Percentiles rank a stretch among this genome's conserved stretches.
phyloP scores from a whole-genome alignment of 2,329 filamentous ascomycete genomes.

The Fusarium vanettenii region DNA sequence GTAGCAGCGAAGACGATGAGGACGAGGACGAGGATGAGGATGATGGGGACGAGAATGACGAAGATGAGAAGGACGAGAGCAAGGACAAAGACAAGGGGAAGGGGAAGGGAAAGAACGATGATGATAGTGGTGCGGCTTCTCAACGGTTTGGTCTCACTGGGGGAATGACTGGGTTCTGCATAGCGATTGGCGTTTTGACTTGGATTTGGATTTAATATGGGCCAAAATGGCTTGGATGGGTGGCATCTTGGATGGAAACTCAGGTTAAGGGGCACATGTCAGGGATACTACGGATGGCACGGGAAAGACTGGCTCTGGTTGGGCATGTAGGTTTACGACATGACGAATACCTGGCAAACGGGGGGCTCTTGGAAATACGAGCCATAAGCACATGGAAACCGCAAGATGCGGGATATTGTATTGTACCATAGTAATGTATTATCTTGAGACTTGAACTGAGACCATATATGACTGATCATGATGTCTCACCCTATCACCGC shows the following conservation, averaged over 20 bases:
- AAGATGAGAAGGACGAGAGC: slow-evolving; percentile 32
- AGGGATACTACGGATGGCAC: background rate
- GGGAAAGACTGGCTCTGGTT: background rate
- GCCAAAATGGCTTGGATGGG: background rate
- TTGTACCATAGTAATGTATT: background rate
- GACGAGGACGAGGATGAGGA: background rate
- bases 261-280: background rate
- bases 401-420: background rate
- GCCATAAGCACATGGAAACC: background rate
- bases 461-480: background rate
- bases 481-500: background rate
- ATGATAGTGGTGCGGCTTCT: slow-evolving; percentile 36
- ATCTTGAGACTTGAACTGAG: background rate
- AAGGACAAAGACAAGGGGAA: slow-evolving; percentile 27
- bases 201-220: slow-evolving; percentile 46
- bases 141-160: slow-evolving; percentile 25
- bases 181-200: slow-evolving; percentile 55
- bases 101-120: slow-evolving; percentile 31
- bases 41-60: slow-evolving; percentile 29
- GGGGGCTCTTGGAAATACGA: slow-evolving; percentile 4
- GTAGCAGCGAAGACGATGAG: background rate
- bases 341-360: background rate
- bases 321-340: background rate
- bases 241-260: background rate
- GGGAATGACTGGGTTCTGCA: slow-evolving; percentile 47